Evolutionary conservation across 2,329 filamentous ascomycete species (phyloP), one percentile per base, ranked within the genome.

Genomic region (Phaeophleospora eucalypticola): DNA sequence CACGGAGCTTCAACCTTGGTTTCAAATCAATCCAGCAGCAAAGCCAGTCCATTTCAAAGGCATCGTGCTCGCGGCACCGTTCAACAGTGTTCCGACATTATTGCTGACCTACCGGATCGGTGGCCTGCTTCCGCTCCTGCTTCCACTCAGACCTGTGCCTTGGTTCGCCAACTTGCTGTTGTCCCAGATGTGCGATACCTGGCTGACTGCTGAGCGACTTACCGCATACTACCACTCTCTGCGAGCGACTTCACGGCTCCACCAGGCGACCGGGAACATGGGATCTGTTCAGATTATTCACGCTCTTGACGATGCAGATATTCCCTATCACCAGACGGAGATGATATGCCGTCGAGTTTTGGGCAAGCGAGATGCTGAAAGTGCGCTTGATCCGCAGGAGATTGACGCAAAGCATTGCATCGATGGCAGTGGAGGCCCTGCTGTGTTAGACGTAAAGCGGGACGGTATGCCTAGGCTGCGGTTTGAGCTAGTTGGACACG

Each of bases 101-200:
- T 75, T 96, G 4, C 75, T 84, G 8, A 83, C 81, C 10, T 97
- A 95, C 66, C 81, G 83, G 17, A 81, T 93, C 32, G 82, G 77
- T n/a, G 91, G 90, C 1, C 62, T 86, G 3, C 71, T 95, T 14
- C 89, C 90, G 0, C 71, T 95, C 4, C 74, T 96, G n/a, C 81
- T 82, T 0, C 89, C 89, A 0, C 73, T 96, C 2, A 72, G 79
- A 4, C 69, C 73, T 2, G 86, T 86, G 63, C 86, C 87, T 0
- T 73, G 75, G 10, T 62, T 90, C 14, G 71, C 86, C 39, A 71
- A 73, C 3, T 78, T 78, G 59, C 71, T 94, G 4, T 72, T 82
- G 15, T 65, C 70, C 7, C 77, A 78, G 43, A 77, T 95, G 10
- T 72, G 85, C n/a, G 91, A 97, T 60, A 82, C 77, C 49, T 98